Evolutionary conservation across 2,329 filamentous ascomycete genomes (phyloP).

Genomic region (Grosmannia clavigera): DNA sequence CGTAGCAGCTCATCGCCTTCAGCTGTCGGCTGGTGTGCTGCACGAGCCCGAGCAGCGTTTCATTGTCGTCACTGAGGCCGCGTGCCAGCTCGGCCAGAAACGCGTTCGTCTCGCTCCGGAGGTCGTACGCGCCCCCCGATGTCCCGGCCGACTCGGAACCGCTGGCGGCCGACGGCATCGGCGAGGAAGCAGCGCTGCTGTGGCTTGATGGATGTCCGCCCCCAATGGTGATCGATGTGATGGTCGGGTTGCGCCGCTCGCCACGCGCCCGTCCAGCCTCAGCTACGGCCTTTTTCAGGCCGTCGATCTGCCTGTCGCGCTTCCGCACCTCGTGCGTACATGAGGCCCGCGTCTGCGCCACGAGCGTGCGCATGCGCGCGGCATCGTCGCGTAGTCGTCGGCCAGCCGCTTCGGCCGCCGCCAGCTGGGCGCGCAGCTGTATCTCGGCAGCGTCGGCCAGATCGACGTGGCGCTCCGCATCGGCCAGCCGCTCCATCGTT

Average conservation of each 20-base stretch:
- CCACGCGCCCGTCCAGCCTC: constrained; percentile 55
- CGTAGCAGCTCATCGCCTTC: constrained; percentile 51
- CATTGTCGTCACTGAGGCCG: constrained; percentile 83
- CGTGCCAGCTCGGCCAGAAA: constrained; percentile 79
- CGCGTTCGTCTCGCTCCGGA: constrained; percentile 79
- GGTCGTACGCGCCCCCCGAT: constrained; percentile 38
- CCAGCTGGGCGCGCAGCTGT: constrained; percentile 54
- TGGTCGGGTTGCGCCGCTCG: constrained; percentile 37
- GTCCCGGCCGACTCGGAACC: neutral
- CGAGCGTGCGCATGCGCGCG: constrained; percentile 61
- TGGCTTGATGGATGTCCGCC: constrained; percentile 17
- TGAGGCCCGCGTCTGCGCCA: constrained; percentile 72
- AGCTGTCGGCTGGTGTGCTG: constrained; percentile 59
- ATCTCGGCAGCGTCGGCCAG: constrained; percentile 59
- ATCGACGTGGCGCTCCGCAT: constrained; percentile 42
- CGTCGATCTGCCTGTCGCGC: constrained; percentile 77
- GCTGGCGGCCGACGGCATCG: neutral
- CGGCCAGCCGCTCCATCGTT: constrained; percentile 38
- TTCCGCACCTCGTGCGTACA: constrained; percentile 88
- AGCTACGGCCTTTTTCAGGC: constrained; percentile 73
- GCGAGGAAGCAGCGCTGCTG: neutral
- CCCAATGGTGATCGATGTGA: constrained; percentile 45
- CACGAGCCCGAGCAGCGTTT: constrained; percentile 61
- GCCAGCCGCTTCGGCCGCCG: constrained; percentile 59
- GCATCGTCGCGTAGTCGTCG: constrained; percentile 77